Base-by-base conservation (phyloP, 169 alveolate genomes). In the Eimeria maxima region DNA sequence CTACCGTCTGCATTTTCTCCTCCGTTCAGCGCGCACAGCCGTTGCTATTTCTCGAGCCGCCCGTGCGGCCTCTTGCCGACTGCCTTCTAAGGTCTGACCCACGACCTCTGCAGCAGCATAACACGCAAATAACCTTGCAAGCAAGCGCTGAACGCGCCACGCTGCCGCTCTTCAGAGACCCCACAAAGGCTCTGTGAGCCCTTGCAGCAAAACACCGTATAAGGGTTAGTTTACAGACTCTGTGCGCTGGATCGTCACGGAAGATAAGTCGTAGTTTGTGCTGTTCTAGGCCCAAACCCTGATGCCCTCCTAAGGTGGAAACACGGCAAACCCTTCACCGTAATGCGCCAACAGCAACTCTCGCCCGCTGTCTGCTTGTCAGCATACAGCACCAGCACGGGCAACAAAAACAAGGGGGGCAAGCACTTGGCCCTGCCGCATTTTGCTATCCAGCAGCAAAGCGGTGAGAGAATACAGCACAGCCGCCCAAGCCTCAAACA, bases 1-100 rank as follows among this genome's bases (percentile, higher is more conserved):
- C 57, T 53, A 53, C 91, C 91, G 38, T 67, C 91, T 13, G 91
- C 91, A 83, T 74, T 29, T 83, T 8, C 91, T 83, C 38, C 91
- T 83, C 45, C 91, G 18, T 22, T 83, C 73, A 14, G 53, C 91
- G 4, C 73, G 91, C 45, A 27, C 69, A n/a, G 91, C 73, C 27
- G 50, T 55, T 50, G 91, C 69, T 11, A 83, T 22, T 53, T 83
- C 91, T n/a, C 91, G 69, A 50, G 91, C 73, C 27, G 91, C 91
- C 50, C 91, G 44, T 22, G 73, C 91, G 29, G 91, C 5, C 91
- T 83, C 91, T 55, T 47, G 38, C 6, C 50, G 69, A 20, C 53
- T 38, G 38, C 91, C 44, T 18, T 27, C 50, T 11, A 83, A 74
- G 69, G 45, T 47, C 50, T 53, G 74, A 27, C 38, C 91, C 74